These are phyloP conservation scores for Vaccinium myrtillus DNA, from an alignment of 148 eudicot species.

Conservation along the genomic window DNA sequence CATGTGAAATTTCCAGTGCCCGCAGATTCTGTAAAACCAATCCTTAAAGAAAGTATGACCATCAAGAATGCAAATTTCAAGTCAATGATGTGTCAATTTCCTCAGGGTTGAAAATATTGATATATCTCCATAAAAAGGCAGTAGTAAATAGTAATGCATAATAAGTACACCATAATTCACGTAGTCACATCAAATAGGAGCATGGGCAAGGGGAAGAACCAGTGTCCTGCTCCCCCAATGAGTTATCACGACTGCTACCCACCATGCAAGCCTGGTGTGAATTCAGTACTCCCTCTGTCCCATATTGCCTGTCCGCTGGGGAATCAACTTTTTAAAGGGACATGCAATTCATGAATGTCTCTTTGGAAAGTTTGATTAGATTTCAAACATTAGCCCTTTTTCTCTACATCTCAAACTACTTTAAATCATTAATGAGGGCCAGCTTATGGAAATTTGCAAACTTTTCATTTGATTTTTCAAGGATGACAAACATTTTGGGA, in stretches of 20 bases:
- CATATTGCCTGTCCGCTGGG: too few relatives aligned
- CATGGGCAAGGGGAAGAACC: not conserved
- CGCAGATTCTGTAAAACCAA: not conserved
- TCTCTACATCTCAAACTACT: too few relatives aligned
- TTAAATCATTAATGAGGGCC: too few relatives aligned
- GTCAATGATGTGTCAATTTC: not conserved
- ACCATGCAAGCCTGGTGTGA: conserved; percentile 2
- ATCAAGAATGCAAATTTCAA: not conserved
- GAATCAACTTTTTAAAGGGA: too few relatives aligned
- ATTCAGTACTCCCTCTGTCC: not conserved
- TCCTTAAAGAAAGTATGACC: not conserved
- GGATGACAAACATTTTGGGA: too few relatives aligned
- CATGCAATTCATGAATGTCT: too few relatives aligned
- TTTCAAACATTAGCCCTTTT: too few relatives aligned
- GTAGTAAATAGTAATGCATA: not conserved
- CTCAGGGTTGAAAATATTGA: not conserved
- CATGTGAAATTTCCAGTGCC: not conserved
- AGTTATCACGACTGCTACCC: not conserved
- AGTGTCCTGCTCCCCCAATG: not conserved
- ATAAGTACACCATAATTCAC: not conserved
- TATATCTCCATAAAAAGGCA: not conserved
- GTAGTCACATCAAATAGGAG: not conserved
- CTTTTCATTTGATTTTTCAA: too few relatives aligned
- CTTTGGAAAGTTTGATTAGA: too few relatives aligned
- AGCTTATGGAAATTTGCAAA: too few relatives aligned